These are phyloP conservation scores for Micractinium conductrix DNA, from an alignment of 139 green algal species.

Conservation along the genomic window DNA sequence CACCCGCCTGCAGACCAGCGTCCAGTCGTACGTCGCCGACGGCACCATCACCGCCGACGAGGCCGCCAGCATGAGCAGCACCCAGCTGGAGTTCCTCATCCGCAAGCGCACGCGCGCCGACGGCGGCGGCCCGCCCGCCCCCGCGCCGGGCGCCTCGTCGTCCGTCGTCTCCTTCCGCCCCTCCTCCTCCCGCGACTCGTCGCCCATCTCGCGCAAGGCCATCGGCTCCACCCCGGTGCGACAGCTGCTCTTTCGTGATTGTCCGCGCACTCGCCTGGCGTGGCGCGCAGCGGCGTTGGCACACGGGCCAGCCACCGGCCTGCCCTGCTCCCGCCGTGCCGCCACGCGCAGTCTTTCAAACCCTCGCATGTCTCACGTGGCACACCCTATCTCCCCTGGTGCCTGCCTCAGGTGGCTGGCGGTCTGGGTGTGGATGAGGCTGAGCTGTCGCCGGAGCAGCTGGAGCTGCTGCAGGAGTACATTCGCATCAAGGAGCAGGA, in stretches of 20 bases:
- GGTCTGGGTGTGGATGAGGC: background rate
- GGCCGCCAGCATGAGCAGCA: background rate
- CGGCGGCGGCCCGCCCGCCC: background rate
- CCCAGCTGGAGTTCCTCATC: constrained; percentile 10
- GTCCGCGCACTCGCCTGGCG: background rate
- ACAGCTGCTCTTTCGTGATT: background rate
- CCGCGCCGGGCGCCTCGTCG: background rate
- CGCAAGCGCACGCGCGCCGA: constrained; percentile 4
- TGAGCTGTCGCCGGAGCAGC: background rate
- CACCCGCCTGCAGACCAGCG: background rate
- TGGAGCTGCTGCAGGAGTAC: constrained; percentile 19
- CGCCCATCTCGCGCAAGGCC: background rate
- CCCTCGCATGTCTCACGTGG: too few species aligned
- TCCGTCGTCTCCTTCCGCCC: background rate
- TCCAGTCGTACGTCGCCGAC: background rate
- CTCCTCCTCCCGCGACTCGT: background rate
- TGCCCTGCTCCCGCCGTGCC: background rate
- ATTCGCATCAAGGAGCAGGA: constrained; percentile 16
- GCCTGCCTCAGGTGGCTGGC: background rate
- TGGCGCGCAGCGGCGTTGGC: too few species aligned
- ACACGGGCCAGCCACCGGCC: background rate
- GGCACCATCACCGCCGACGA: constrained; percentile 1
- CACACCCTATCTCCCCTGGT: too few species aligned
- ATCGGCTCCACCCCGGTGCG: constrained; percentile 2
- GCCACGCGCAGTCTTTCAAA: too few species aligned